A percentile compares a stretch with the other conserved stretches of the same genome.
These are phyloP conservation scores for Leptosphaerulina australis DNA, from an alignment of 2,329 filamentous ascomycete genomes.

Conservation along the genomic window DNA sequence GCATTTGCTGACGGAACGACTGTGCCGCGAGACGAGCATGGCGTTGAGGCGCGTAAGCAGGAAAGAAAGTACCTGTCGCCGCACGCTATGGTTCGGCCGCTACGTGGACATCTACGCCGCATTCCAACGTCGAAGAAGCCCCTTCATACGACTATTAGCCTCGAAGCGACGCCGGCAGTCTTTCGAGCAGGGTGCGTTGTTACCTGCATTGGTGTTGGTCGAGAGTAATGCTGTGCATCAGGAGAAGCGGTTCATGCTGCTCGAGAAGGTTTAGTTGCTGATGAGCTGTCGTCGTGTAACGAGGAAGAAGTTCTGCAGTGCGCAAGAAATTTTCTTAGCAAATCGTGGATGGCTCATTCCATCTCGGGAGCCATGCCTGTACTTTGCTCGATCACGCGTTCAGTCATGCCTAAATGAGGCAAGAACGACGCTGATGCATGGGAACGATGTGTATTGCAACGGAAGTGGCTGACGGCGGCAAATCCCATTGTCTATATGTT, in stretches of 20 bases:
- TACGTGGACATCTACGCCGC: constrained; percentile 35
- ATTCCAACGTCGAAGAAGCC: constrained; percentile 25
- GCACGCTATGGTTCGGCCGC: constrained; percentile 33
- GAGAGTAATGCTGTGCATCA: constrained; percentile 21
- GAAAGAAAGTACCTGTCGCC: constrained; percentile 27
- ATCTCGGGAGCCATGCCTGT: constrained; percentile 3
- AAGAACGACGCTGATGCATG: constrained; percentile 9
- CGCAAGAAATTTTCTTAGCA: constrained; percentile 18
- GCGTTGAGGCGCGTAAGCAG: constrained; percentile 10
- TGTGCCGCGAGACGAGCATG: constrained; percentile 5
- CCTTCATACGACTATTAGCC: constrained; percentile 14
- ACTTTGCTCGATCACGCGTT: constrained; percentile 1
- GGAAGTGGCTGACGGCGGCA: constrained; percentile 24
- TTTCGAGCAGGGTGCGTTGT: background rate
- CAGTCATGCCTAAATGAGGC: constrained; percentile 2
- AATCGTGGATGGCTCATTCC: constrained; percentile 6
- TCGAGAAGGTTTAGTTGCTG: constrained; percentile 16
- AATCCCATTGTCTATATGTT: constrained; percentile 4
- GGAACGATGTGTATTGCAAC: constrained; percentile 9
- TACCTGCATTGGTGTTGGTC: constrained; percentile 31
- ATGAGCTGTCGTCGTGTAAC: constrained; percentile 27
- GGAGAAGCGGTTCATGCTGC: constrained; percentile 13
- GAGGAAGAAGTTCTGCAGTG: constrained; percentile 21
- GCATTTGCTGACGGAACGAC: background rate
- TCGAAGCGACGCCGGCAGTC: constrained; percentile 1